Conservation (phyloP, 805 yeast species). For the Metschnikowia similis region DNA sequence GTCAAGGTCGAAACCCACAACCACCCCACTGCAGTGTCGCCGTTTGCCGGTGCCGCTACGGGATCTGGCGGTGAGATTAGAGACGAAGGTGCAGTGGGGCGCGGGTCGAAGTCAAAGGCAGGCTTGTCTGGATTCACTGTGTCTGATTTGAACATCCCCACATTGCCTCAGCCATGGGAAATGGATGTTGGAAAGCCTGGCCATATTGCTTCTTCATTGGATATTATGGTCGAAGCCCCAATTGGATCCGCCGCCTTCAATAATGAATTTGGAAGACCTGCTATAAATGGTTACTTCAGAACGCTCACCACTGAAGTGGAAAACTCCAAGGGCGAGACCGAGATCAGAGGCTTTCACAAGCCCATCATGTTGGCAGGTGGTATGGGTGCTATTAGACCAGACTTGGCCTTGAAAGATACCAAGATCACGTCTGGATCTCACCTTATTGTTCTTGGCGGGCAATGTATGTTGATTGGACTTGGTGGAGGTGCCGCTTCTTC, state of each 20-base stretch:
- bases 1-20: conserved; percentile 98
- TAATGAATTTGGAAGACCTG: conserved; percentile 98
- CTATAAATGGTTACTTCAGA: conserved; percentile 93
- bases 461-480: conserved; percentile 93
- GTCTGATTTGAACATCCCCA: conserved; percentile 85
- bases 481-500: conserved; percentile 99
- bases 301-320: conserved; percentile 80
- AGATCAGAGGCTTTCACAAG: conserved; percentile 93
- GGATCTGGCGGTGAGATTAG: conserved; percentile 99
- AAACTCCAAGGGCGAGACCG: conserved; percentile 57
- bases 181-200: conserved; percentile 80
- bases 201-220: conserved; percentile 89
- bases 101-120: conserved; percentile 96
- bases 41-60: conserved; percentile 99
- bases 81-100: conserved; percentile 99
- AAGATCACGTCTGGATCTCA: conserved; percentile 89
- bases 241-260: conserved; percentile 97
- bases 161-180: conserved; percentile 92
- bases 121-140: conserved; percentile 93
- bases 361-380: conserved; percentile 99
- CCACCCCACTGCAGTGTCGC: conserved; percentile 99
- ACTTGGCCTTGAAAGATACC: conserved; percentile 79
- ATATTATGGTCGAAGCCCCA: conserved; percentile 96
- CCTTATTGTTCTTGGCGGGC: conserved; percentile 94
- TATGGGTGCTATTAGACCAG: conserved; percentile 94